Evolutionary conservation across 345 rosid genomes (phyloP).

Genomic region (Gossypium herbaceum): DNA sequence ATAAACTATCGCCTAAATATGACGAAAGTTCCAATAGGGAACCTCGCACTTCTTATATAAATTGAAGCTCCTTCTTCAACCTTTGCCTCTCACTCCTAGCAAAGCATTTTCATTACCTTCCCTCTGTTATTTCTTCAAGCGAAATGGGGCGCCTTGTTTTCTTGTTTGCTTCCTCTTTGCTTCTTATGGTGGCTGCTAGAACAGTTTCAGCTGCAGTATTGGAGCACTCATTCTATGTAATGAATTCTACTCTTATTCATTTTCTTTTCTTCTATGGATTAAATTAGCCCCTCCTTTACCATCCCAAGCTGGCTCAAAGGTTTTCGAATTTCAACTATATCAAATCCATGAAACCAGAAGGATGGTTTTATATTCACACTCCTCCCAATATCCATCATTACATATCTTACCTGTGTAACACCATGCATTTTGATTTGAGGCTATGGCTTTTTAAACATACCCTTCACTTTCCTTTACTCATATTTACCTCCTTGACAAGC

Average conservation of each 20-base stretch:
- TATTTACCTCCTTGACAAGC: neutral
- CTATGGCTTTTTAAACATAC: neutral
- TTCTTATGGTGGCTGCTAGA: constrained; percentile 36
- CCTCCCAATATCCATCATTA: neutral
- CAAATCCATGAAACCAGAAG: neutral
- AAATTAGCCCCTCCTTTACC: neutral
- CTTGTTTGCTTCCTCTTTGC: constrained; percentile 30
- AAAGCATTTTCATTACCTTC: neutral
- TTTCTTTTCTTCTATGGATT: neutral
- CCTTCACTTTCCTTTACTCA: neutral
- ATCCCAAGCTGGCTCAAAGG: neutral
- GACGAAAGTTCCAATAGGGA: neutral
- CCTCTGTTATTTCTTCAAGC: neutral
- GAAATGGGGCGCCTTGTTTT: constrained; percentile 34
- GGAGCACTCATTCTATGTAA: constrained; percentile 77
- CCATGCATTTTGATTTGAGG: neutral
- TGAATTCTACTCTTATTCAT: neutral
- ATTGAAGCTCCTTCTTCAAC: neutral
- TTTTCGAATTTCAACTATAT: neutral
- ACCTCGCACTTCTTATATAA: neutral
- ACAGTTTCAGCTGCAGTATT: constrained; percentile 64
- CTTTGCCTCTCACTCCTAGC: neutral
- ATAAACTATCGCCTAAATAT: neutral
- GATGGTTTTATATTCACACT: neutral
- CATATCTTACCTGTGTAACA: neutral